Percentiles rank a stretch among this genome's conserved stretches.
phyloP scores from a whole-genome alignment of 768 basidiomycete genomes.

The Trametes villosa region DNA sequence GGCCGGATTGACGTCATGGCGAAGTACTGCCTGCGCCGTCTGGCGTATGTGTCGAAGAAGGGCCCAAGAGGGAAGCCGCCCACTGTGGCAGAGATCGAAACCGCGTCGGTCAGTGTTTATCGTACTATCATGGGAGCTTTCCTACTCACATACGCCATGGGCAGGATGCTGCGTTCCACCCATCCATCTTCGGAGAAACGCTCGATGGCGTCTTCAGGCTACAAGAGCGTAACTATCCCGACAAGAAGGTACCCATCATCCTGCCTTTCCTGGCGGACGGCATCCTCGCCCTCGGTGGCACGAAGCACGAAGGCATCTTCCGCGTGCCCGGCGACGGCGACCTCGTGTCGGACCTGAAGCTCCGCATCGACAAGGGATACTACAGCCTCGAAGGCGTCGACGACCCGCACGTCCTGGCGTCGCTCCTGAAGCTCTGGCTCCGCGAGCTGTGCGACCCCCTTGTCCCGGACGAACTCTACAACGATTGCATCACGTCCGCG shows the following conservation, averaged over 20 bases:
- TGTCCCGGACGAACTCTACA: slow-evolving; percentile 89
- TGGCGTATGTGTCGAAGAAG: slow-evolving; percentile 75
- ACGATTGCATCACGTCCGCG: slow-evolving; percentile 79
- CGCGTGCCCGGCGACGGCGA: slow-evolving; percentile 91
- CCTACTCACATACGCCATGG: slow-evolving; percentile 14
- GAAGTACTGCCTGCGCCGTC: slow-evolving; percentile 83
- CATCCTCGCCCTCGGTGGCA: slow-evolving; percentile 86
- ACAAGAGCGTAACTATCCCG: slow-evolving; percentile 85
- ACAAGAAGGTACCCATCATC: slow-evolving; percentile 87
- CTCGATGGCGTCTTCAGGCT: slow-evolving; percentile 82
- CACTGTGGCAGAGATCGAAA: slow-evolving; percentile 84
- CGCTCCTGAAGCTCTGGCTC: slow-evolving; percentile 91
- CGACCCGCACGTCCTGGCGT: slow-evolving; percentile 89
- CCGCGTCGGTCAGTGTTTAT: slow-evolving; percentile 66
- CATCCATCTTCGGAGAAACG: slow-evolving; percentile 92
- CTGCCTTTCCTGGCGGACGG: slow-evolving; percentile 93
- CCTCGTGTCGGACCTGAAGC: slow-evolving; percentile 83
- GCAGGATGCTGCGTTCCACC: slow-evolving; percentile 92
- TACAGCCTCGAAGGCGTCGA: slow-evolving; percentile 90
- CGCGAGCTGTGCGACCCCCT: slow-evolving; percentile 92
- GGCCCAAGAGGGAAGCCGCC: slow-evolving; percentile 88
- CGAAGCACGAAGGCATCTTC: slow-evolving; percentile 88
- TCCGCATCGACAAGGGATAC: slow-evolving; percentile 88
- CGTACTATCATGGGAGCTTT: not conserved
- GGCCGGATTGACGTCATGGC: slow-evolving; percentile 90